A percentile compares a stretch with the other conserved stretches of the same genome.
These are phyloP conservation scores for Fraxinus nigra DNA, from an alignment of 305 asterid genomes.

Conservation along the genomic window DNA sequence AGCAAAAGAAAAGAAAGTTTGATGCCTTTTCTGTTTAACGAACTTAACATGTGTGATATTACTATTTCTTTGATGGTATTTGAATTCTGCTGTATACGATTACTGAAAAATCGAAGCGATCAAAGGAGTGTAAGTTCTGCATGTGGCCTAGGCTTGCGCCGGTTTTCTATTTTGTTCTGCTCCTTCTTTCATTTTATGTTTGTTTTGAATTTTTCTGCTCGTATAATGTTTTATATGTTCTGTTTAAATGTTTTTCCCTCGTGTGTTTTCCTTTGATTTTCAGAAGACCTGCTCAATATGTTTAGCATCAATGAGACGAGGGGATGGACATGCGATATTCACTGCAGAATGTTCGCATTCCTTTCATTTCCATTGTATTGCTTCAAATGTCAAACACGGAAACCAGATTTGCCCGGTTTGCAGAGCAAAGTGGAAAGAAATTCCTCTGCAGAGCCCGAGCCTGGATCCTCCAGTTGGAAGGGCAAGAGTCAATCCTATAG, in stretches of 20 bases:
- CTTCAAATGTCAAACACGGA: slow-evolving; percentile 84
- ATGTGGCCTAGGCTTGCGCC: not conserved
- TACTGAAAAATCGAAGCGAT: not conserved
- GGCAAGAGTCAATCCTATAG: slow-evolving; percentile 48
- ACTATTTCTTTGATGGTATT: not conserved
- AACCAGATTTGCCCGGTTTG: slow-evolving; percentile 85
- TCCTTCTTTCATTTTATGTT: slow-evolving; percentile 11
- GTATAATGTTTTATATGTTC: not conserved
- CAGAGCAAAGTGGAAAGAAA: slow-evolving; percentile 82
- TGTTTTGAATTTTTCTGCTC: not conserved
- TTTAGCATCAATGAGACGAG: slow-evolving; percentile 66
- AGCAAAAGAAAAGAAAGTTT: not conserved
- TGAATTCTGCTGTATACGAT: not conserved
- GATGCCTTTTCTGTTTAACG: not conserved
- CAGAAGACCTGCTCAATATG: slow-evolving; percentile 87
- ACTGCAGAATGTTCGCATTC: slow-evolving; percentile 93
- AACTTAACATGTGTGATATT: not conserved
- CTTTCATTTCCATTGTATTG: slow-evolving; percentile 85
- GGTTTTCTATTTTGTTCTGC: not conserved
- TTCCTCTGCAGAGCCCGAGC: slow-evolving; percentile 61
- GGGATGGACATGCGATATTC: slow-evolving; percentile 87
- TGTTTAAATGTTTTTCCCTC: not conserved
- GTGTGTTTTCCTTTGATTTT: not conserved
- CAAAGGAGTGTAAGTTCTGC: not conserved
- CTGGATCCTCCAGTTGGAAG: slow-evolving; percentile 42